These are phyloP conservation scores for Penicillium polonicum DNA, from an alignment of 2,329 filamentous ascomycete genomes.

Conservation along the genomic window DNA sequence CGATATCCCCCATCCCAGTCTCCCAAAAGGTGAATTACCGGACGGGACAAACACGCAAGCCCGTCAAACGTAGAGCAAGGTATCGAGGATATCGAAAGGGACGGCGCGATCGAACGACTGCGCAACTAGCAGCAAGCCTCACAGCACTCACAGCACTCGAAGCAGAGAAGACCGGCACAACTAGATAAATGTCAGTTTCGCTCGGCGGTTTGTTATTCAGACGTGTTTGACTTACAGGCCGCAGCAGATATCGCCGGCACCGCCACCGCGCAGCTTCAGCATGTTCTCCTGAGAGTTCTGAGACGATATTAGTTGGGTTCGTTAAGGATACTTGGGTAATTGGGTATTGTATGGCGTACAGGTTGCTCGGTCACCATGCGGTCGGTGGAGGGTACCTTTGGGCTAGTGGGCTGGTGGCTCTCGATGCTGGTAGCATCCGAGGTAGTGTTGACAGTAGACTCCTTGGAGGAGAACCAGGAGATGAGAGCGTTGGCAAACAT, in stretches of 20 bases:
- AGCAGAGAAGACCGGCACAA: slow-evolving; percentile 33
- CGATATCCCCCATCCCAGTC: neutral
- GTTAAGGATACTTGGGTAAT: too few species aligned
- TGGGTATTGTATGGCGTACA: slow-evolving; percentile 16
- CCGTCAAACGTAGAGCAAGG: neutral
- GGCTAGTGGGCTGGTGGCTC: slow-evolving; percentile 28
- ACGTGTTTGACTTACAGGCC: slow-evolving; percentile 27
- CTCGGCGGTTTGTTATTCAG: neutral
- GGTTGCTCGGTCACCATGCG: slow-evolving; percentile 23
- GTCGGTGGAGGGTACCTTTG: slow-evolving; percentile 24
- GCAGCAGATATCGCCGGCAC: slow-evolving; percentile 32
- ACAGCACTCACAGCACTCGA: slow-evolving; percentile 34
- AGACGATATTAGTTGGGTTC: neutral
- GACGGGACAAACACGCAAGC: neutral
- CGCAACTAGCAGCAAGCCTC: slow-evolving; percentile 32
- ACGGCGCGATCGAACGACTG: neutral
- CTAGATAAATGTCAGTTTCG: slow-evolving; percentile 16
- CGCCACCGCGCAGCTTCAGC: slow-evolving; percentile 34
- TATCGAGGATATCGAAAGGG: neutral
- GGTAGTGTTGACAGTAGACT: slow-evolving; percentile 16
- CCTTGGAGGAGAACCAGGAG: slow-evolving; percentile 28
- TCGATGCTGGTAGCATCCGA: slow-evolving; percentile 27
- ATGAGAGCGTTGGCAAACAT: slow-evolving; percentile 24
- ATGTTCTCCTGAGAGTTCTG: slow-evolving; percentile 22
- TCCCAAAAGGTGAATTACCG: too few species aligned